Conservation (phyloP, 768 basidiomycete genomes). For the Phylloporus sp. region DNA sequence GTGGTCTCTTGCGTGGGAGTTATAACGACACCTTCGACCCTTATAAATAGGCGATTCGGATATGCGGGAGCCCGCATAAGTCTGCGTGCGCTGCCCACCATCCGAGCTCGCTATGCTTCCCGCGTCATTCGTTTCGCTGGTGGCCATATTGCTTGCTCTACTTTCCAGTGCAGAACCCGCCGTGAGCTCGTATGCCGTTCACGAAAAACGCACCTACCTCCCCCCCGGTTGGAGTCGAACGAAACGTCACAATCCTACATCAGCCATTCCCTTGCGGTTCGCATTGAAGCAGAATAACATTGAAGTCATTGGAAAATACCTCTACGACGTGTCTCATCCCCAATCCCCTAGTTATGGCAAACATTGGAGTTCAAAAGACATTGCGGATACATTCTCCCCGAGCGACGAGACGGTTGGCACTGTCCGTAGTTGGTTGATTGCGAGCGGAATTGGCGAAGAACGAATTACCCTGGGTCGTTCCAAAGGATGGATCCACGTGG, state of each 20-base stretch:
- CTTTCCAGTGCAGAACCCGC: constrained; percentile 15
- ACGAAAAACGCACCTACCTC: constrained; percentile 36
- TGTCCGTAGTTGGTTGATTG: constrained; percentile 27
- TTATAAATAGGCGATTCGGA: no score
- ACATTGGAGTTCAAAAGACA: constrained; percentile 36
- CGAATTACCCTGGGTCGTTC: constrained; percentile 14
- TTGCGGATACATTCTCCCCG: constrained; percentile 27
- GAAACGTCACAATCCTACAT: constrained; percentile 32
- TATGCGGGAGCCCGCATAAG: neutral
- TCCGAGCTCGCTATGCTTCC: constrained; percentile 10
- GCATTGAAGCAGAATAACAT: constrained; percentile 32
- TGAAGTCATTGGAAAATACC: constrained; percentile 33
- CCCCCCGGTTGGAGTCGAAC: constrained; percentile 35
- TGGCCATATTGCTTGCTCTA: constrained; percentile 9
- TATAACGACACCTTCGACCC: no score
- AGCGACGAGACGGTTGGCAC: constrained; percentile 18
- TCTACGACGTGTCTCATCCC: constrained; percentile 41
- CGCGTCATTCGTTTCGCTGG: constrained; percentile 2
- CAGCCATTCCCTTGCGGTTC: constrained; percentile 26
- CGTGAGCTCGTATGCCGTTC: constrained; percentile 26
- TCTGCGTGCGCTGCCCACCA: neutral
- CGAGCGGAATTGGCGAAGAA: constrained; percentile 20
- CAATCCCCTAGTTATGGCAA: constrained; percentile 41
- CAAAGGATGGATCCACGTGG: constrained; percentile 27
- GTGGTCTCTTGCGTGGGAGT: no score